Base-by-base conservation (phyloP, 2,329 filamentous ascomycete species). In the Ceratocystis diversiconidia region DNA sequence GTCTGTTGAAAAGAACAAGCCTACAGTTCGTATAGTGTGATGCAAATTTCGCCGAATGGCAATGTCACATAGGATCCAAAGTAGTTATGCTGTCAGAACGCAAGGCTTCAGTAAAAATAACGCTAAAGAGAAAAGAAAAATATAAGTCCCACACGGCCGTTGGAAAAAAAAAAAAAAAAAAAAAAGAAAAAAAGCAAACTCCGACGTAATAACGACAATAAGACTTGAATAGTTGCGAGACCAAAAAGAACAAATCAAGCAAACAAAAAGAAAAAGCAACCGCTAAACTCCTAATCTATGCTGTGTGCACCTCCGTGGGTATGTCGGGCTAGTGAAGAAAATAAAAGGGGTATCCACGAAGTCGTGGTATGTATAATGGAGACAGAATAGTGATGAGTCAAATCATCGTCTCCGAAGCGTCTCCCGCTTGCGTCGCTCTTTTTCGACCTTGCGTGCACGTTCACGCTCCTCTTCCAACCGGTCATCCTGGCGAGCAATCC, bases 401-500 rank as follows among this genome's bases (percentile, higher is more conserved):
- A 19, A 36, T 55, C 48, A 67, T 22, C 63, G 46, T 15, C 61
- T 59, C 43, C 63, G 43, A 44, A 67, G 50, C 2, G 73, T 74
- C 67, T 75, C 73, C 25, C 76, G 77, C 70, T 78, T 81, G 43
- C 76, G 75, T 69, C 82, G 81, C 70, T 84, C 79, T 74, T 88
- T 88, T 71, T 85, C 83, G 1, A 78, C 77, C 75, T 83, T 87
- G 66, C 83, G 79, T 63, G 75, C 76, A 71, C 78, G 81, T 73
- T 88, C 86, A 52, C 87, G 79, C 2, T 78, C 79, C 70, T 87
- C 76, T 67, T 87, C 84, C 69, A 83, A 77, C 19, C 81, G 77
- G 70, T 92, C 89, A 72, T 92, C 89, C 60, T 80, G 79, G 57
- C 82, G 82, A 28, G 87, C 89, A 65, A 80, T 78, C 36, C 77